Base-by-base conservation (phyloP, 495 filamentous ascomycete species). In the Talaromyces adpressus region DNA sequence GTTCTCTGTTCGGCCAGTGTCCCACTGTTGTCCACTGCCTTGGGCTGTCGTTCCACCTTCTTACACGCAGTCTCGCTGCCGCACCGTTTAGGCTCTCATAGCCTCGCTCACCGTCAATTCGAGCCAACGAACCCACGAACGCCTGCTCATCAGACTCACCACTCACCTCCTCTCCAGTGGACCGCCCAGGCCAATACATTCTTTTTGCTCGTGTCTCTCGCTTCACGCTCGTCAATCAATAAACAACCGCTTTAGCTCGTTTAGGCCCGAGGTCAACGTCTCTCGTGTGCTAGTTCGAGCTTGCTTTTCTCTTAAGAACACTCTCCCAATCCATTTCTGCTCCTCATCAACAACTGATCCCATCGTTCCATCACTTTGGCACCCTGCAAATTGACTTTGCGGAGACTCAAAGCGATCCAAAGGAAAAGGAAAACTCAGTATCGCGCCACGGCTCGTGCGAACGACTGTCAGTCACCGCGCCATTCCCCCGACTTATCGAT, bases 21-120 rank as follows among this genome's bases (percentile, higher is more conserved):
- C 23, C 52, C 22, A 56, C 51, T 34, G 27, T 20, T 34, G 54
- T 16, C 30, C 27, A 57, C 56, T 58, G 27, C 27, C 30, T 18
- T 36, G n/a, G 56, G 27, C 56, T 25, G 56, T 34, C 56, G 56
- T 58, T 30, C 27, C 30, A 12, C 16, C 54, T 58, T 20, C 30
- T 32, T 22, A 34, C 56, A 56, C 27, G 27, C 56, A 54, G 51
- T 54, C 27, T 57, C 27, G 53, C 16, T 57, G 53, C 53, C 53
- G 16, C 9, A 32, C 22, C 53, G 18, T 57, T 30, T 23, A 57
- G 53, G 23, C 27, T 57, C 53, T 57, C 53, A 27, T 53, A 53
- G 18, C 49, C 18, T 53, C 14, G 56, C 56, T 58, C 56, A 58
- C 56, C 56, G 56, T 58, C 56, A 58, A 58, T 58, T 58, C 22